Evolutionary conservation across 2,329 filamentous ascomycete genomes (phyloP).

Genomic region (Ramularia collo-cygni): DNA sequence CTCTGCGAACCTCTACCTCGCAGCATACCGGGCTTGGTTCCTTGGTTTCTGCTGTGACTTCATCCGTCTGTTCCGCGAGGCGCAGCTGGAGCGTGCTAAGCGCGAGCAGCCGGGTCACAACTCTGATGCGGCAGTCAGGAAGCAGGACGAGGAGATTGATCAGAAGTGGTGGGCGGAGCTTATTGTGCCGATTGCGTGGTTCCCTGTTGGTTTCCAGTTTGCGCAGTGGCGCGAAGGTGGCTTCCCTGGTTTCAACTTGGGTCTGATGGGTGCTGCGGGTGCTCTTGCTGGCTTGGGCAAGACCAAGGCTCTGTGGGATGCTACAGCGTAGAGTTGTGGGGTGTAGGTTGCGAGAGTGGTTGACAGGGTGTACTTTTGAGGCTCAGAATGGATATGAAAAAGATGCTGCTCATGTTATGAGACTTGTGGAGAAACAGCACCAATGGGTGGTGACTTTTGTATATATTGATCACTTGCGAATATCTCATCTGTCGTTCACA

Average conservation of each 20-base stretch:
- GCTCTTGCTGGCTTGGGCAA: conserved; percentile 33
- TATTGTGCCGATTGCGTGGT: conserved; percentile 38
- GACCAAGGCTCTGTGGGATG: conserved; percentile 29
- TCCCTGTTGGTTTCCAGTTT: conserved; percentile 39
- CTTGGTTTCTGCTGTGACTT: conserved; percentile 39
- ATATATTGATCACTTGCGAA: too few species aligned
- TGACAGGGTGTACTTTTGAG: too few species aligned
- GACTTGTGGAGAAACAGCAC: too few species aligned
- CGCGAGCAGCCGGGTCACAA: conserved; percentile 24
- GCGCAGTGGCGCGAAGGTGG: conserved; percentile 31
- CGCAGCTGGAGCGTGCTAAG: conserved; percentile 34
- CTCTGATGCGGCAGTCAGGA: conserved; percentile 22
- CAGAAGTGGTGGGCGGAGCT: conserved; percentile 38
- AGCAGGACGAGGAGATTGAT: conserved; percentile 35
- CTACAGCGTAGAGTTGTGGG: conserved; percentile 18
- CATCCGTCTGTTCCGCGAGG: conserved; percentile 36
- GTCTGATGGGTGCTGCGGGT: conserved; percentile 38
- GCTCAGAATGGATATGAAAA: too few species aligned
- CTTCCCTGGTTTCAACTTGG: conserved; percentile 39
- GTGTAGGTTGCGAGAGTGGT: too few species aligned
- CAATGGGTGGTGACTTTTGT: too few species aligned
- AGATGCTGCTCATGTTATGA: too few species aligned
- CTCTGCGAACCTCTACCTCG: conserved; percentile 33
- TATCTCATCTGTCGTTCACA: too few species aligned
- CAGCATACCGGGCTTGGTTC: conserved; percentile 39